phyloP scores from a whole-genome alignment of 169 alveolate species.

The Blepharisma undulans region DNA sequence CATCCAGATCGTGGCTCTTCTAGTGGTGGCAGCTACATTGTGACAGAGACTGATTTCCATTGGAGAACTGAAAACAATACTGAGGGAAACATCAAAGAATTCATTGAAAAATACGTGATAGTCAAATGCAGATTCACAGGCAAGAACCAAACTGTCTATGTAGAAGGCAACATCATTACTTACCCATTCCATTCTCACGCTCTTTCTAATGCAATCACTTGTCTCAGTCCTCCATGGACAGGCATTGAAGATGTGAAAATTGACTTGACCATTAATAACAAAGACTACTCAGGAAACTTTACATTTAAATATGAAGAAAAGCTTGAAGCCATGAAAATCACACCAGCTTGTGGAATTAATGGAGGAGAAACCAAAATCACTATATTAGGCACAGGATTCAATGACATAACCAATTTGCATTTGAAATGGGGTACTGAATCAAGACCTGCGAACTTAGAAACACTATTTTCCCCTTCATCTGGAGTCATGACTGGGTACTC shows the following conservation, averaged over 20 bases:
- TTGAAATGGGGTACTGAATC: constrained; percentile 81
- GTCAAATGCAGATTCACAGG: constrained; percentile 70
- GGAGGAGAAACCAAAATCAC: constrained; percentile 75
- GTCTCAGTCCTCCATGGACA: constrained; percentile 70
- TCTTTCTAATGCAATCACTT: constrained; percentile 56
- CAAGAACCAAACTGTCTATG: constrained; percentile 37
- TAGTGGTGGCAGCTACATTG: constrained; percentile 64
- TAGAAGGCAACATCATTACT: constrained; percentile 57
- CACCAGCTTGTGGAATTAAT: constrained; percentile 76
- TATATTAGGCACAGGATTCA: constrained; percentile 79
- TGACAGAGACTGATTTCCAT: constrained; percentile 65
- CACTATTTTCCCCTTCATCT: neutral
- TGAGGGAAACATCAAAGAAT: constrained; percentile 51
- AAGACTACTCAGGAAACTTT: constrained; percentile 70
- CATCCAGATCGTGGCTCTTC: constrained; percentile 54
- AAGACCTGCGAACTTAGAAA: constrained; percentile 34
- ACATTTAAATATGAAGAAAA: constrained; percentile 59
- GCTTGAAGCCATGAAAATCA: constrained; percentile 56
- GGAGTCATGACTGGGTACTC: constrained; percentile 22
- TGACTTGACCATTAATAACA: constrained; percentile 69
- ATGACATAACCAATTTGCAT: constrained; percentile 58
- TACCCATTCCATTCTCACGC: constrained; percentile 53
- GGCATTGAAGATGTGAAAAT: constrained; percentile 55
- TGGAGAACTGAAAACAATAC: constrained; percentile 30
- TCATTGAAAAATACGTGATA: constrained; percentile 51